Base-by-base conservation (phyloP, 2,329 filamentous ascomycete genomes). In the Westerdykella sp. region DNA sequence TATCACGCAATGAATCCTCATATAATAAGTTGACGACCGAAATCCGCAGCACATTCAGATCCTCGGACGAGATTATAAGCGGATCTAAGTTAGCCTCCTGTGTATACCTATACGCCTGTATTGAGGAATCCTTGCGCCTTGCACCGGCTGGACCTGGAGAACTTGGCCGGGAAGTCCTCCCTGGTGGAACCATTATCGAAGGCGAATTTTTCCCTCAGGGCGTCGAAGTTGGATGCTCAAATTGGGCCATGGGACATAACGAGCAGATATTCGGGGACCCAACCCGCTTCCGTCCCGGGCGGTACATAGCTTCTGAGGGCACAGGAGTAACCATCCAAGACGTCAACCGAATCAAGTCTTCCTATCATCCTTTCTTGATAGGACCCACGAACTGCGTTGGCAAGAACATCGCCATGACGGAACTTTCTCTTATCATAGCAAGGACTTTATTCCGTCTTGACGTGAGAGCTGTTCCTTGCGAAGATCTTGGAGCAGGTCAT, bases 361-460 rank as follows among this genome's bases (percentile, higher is more conserved):
- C 23, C 7, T 53, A 21, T n/a, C 45, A 46, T 21, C 52, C 56
- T 7, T 61, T 59, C 39, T 40, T 43, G 12, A 47, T 49, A 18
- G 55, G 56, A 4, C 52, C 51, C 11, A 35, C 43, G 37, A 53
- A 54, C 39, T 61, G 57, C 32, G 50, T 48, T 15, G 57, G 57
- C 7, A 51, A 50, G 47, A 56, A 55, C 14, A 40, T 61, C 38
- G 47, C 54, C 2, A 50, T 51, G 25, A 42, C 46, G 32, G 51
- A 51, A 25, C 21, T 60, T 21, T 45, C 38, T 15, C 37, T 56
- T 3, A 40, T 49, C 2, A 23, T 56, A 22, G 55, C 48, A 9
- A 46, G 42, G 34, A 43, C 56, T 5, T 23, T 59, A 7, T 53
- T 43, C 44, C 49, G 47, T 1, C 40, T 50, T 14, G 57, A 60